Conservation (phyloP, 1,284 basidiomycete genomes). For the Rhodotorula sp. region DNA sequence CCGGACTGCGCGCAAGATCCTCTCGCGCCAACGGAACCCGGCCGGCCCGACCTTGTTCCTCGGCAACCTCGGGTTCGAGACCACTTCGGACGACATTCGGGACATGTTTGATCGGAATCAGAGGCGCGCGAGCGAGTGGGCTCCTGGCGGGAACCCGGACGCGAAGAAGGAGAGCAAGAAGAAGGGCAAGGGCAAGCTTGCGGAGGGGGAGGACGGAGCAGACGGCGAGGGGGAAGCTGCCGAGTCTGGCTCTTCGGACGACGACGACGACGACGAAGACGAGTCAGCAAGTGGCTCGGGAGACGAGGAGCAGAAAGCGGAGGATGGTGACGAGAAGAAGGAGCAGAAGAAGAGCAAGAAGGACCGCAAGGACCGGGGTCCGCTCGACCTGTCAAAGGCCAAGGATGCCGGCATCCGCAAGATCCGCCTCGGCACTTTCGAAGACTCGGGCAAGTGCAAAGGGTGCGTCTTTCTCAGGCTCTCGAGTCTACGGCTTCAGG, state of each 20-base stretch:
- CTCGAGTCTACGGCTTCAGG: too few relatives aligned
- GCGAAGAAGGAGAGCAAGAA: constrained; percentile 22
- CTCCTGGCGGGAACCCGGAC: constrained; percentile 30
- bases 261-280: constrained; percentile 43
- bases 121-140: constrained; percentile 38
- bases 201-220: constrained; percentile 22
- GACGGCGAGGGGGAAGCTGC: constrained; percentile 12
- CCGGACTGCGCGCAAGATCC: constrained; percentile 78
- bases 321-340: constrained; percentile 36
- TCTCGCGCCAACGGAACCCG: constrained; percentile 75
- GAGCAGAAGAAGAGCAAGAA: constrained; percentile 8
- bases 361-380: constrained; percentile 19
- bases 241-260: constrained; percentile 15
- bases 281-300: constrained; percentile 21
- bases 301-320: constrained; percentile 43
- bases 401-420: constrained; percentile 70
- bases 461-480: constrained; percentile 60
- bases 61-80: constrained; percentile 70
- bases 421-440: constrained; percentile 89
- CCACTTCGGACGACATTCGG: constrained; percentile 60
- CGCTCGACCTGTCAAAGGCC: constrained; percentile 32
- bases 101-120: constrained; percentile 69
- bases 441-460: constrained; percentile 91
- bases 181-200: constrained; percentile 49
- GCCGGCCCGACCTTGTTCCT: constrained; percentile 80